Conservation (phyloP, 2,329 filamentous ascomycete species). For the Xylaria sp. region DNA sequence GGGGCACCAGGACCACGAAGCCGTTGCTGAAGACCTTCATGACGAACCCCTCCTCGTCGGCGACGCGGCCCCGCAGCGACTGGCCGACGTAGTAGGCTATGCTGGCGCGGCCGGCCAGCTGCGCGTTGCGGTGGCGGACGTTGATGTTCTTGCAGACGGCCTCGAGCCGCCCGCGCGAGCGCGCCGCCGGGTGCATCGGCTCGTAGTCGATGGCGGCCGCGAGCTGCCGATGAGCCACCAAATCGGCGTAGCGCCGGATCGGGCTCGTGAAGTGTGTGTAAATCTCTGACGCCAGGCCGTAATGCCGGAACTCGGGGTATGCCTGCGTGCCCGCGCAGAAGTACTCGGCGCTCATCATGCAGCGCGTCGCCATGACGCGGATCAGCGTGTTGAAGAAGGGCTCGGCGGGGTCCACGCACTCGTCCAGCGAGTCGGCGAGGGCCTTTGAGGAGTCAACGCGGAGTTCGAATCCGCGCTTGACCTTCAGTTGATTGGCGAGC, state of each 20-base stretch:
- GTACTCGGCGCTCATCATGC: slow-evolving; percentile 99
- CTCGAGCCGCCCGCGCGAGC: slow-evolving; percentile 83
- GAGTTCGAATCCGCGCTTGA: slow-evolving; percentile 80
- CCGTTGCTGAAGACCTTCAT: slow-evolving; percentile 98
- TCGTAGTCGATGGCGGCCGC: slow-evolving; percentile 95
- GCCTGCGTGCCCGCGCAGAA: slow-evolving; percentile 94
- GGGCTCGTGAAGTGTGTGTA: slow-evolving; percentile 99
- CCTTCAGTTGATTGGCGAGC: slow-evolving; percentile 84
- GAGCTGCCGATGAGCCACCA: slow-evolving; percentile 90
- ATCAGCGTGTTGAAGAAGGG: slow-evolving; percentile 99
- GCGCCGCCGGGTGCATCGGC: slow-evolving; percentile 76
- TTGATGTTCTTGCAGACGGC: slow-evolving; percentile 99
- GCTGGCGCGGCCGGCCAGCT: slow-evolving; percentile 89
- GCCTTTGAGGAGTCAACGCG: slow-evolving; percentile 85
- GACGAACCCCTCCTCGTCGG: slow-evolving; percentile 89
- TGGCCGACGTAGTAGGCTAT: slow-evolving; percentile 99
- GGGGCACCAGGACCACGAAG: slow-evolving; percentile 92
- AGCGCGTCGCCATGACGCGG: slow-evolving; percentile 94
- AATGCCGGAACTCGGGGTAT: slow-evolving; percentile 94
- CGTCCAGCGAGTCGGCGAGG: slow-evolving; percentile 90
- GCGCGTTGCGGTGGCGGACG: slow-evolving; percentile 92
- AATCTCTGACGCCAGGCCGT: slow-evolving; percentile 93
- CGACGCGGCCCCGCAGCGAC: slow-evolving; percentile 76
- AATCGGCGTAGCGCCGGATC: slow-evolving; percentile 95
- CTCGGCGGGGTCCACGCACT: slow-evolving; percentile 75